Evolutionary conservation across 345 rosid genomes (phyloP).

Genomic region (Turnera subulata): DNA sequence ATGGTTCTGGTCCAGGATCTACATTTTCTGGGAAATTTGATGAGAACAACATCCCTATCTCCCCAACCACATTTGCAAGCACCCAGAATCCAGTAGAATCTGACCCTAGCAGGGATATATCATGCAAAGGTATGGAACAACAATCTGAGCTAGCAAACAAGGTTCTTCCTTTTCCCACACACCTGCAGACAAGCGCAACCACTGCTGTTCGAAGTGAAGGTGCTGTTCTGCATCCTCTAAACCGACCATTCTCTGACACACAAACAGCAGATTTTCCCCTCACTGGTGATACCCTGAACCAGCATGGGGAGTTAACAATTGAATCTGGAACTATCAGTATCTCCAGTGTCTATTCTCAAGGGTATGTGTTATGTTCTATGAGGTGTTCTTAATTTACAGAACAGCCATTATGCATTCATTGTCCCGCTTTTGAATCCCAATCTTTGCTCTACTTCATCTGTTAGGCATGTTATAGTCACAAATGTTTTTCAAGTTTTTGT

Average conservation of each 20-base stretch:
- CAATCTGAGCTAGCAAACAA: conserved; percentile 52
- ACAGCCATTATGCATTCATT: too few relatives aligned
- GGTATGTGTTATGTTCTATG: conserved; percentile 13
- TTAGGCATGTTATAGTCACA: too few relatives aligned
- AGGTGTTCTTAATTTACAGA: too few relatives aligned
- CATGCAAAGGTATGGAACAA: conserved; percentile 41
- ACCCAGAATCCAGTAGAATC: conserved; percentile 47
- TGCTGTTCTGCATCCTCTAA: conserved; percentile 34
- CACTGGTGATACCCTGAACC: conserved; percentile 15
- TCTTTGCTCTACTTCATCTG: too few relatives aligned
- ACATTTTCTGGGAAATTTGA: conserved; percentile 63
- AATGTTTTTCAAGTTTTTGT: too few relatives aligned
- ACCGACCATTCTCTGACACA: conserved; percentile 48
- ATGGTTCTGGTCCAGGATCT: conserved; percentile 65
- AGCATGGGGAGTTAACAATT: conserved; percentile 18
- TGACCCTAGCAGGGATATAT: conserved; percentile 45
- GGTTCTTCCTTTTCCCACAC: conserved; percentile 31
- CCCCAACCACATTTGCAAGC: conserved; percentile 38
- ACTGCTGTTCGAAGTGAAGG: conserved; percentile 33
- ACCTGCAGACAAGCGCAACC: conserved; percentile 27
- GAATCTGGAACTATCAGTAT: conserved; percentile 31
- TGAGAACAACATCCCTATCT: conserved; percentile 40
- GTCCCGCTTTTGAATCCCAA: too few relatives aligned
- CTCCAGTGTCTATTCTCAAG: conserved; percentile 28
- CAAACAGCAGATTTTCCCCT: conserved; percentile 56